Percentiles rank a stretch among this genome's conserved stretches.
Conservation (phyloP, 2,329 filamentous ascomycete species). For the Penicillium sp. region DNA sequence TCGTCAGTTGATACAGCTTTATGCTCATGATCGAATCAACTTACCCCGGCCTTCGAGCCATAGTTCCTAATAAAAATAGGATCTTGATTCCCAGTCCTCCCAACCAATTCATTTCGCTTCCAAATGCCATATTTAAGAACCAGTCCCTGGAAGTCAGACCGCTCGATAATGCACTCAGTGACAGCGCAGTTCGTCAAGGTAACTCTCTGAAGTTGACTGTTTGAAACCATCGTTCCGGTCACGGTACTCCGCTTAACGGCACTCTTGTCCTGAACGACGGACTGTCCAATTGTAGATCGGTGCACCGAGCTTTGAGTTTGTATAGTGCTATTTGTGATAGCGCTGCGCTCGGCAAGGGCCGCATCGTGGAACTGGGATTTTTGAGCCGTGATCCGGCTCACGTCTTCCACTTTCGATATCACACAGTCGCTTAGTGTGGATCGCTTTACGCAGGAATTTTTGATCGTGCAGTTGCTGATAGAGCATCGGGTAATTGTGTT, state of each 20-base stretch:
- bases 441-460: slow-evolving; percentile 14
- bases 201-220: slow-evolving; percentile 14
- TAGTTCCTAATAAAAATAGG: slow-evolving; percentile 16
- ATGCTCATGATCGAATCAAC: background rate
- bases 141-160: slow-evolving; percentile 25
- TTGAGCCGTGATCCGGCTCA: slow-evolving; percentile 10
- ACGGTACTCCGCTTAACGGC: slow-evolving; percentile 16
- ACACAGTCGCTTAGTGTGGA: slow-evolving; percentile 17
- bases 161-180: slow-evolving; percentile 21
- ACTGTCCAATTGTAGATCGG: slow-evolving; percentile 15
- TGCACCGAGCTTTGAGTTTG: slow-evolving; percentile 10
- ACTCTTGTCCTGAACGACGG: slow-evolving; percentile 14
- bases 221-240: slow-evolving; percentile 4
- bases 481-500: slow-evolving; percentile 21
- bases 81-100: slow-evolving; percentile 16
- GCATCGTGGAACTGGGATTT: slow-evolving; percentile 18
- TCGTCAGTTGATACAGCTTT: background rate
- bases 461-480: slow-evolving; percentile 19
- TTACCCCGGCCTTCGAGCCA: background rate
- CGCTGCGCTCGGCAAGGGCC: slow-evolving; percentile 13
- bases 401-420: slow-evolving; percentile 15
- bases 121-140: slow-evolving; percentile 28
- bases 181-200: slow-evolving; percentile 25
- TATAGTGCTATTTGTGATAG: slow-evolving; percentile 18
- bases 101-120: slow-evolving; percentile 27